Base-by-base conservation (phyloP, 176 grass and related monocot species). In the Avena atlantica region DNA sequence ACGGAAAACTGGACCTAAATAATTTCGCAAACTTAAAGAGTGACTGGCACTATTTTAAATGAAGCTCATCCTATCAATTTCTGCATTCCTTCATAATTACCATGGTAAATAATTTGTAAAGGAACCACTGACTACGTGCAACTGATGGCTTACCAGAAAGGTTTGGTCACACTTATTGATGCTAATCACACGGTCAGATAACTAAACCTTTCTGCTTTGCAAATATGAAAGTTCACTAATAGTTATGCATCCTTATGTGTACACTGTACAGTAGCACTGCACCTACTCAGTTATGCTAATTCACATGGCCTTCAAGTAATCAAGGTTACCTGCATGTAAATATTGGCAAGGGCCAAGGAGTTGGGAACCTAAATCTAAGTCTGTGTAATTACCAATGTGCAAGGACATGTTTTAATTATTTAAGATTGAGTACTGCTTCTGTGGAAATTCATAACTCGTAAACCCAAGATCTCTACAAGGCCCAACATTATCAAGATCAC, bases 161-260 rank as follows among this genome's bases (percentile, higher is more conserved):
- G 40, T 42, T 42, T 42, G 40, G 40, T 42, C 40, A 42, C 5
- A 42, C 40, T 42, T 42, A 42, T 42, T 42, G 40, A 42, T 42
- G 40, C 5, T 42, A 42, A 42, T 42, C 40, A 42, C 40, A 42
- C 40, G 5, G 12, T 40, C 36, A 15, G 56, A 3, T 10, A 62
- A 45, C n/a, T 16, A 61, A 12, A 11, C 13, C 44, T 79, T 45
- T 24, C 12, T 24, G 37, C 20, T 79, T 79, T 44, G 21, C 42
- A 1, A n/a, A 47, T n/a, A 62, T 57, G 31, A 57, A 76, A 87
- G 31, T 44, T 87, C n/a, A 57, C 13, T 67, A 23, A 4, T 48
- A 47, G 40, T 47, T 72, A 45, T 72, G 42, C 37, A 45, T 49
- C 5, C 20, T 12, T 49, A 42, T 57, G 8, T 78, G 20, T 47